phyloP scores from a whole-genome alignment of 257 asterid genomes.

The Ophiorrhiza pumila region DNA sequence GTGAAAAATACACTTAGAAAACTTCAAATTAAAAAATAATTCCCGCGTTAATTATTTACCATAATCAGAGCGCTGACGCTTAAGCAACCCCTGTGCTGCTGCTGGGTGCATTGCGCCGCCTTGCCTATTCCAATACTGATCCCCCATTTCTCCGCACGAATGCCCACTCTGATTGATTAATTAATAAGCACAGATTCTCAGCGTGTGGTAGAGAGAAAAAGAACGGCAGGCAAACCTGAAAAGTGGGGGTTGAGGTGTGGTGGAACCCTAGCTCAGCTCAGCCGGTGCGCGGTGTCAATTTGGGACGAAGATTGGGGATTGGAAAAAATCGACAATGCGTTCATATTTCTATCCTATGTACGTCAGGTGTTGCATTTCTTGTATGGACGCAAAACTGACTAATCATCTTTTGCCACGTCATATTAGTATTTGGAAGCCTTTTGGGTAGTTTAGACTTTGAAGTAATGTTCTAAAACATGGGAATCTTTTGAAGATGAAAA shows the following conservation, averaged over 20 bases:
- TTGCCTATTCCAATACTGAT: conserved; percentile 44
- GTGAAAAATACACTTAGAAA: neutral
- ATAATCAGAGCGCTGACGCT: conserved; percentile 44
- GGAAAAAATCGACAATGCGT: neutral
- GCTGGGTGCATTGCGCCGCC: conserved; percentile 26
- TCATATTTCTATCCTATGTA: neutral
- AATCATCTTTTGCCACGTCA: neutral
- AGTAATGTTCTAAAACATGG: too few species aligned
- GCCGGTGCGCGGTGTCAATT: conserved; percentile 13
- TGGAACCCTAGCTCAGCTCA: conserved; percentile 20
- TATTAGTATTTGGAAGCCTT: neutral
- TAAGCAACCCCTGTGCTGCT: conserved; percentile 31
- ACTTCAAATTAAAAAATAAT: neutral
- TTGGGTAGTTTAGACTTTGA: neutral
- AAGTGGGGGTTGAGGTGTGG: conserved; percentile 1
- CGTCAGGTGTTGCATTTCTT: neutral
- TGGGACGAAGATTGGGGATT: conserved; percentile 1
- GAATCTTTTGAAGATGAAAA: too few species aligned
- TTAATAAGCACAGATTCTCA: neutral
- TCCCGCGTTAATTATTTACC: conserved; percentile 22
- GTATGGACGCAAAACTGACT: neutral
- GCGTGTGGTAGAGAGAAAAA: neutral
- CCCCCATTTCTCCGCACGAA: conserved; percentile 34
- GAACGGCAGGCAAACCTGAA: neutral
- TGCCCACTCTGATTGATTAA: neutral